Evolutionary conservation across 495 filamentous ascomycete genomes (phyloP).

Genomic region (Neurospora sp.): DNA sequence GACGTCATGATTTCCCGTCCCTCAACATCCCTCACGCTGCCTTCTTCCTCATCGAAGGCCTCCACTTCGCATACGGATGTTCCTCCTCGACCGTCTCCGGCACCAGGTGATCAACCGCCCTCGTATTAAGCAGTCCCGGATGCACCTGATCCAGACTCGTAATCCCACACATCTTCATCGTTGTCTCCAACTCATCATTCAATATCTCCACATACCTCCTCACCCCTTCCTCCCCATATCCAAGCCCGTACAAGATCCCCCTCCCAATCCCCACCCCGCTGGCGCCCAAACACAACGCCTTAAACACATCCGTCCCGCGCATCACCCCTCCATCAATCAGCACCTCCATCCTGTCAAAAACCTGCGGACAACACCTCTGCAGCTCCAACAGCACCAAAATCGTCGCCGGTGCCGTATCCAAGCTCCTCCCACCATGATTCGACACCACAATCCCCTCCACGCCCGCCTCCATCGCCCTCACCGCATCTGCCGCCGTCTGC

Average conservation of each 20-base stretch:
- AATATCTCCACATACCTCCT: conserved; percentile 55
- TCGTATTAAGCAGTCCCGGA: conserved; percentile 60
- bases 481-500: conserved; percentile 51
- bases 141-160: conserved; percentile 60
- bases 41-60: conserved; percentile 7
- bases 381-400: conserved; percentile 56
- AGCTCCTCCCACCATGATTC: conserved; percentile 62
- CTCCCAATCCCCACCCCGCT: conserved; percentile 56
- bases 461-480: conserved; percentile 41
- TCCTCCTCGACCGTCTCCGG: conserved; percentile 34
- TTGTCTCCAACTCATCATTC: conserved; percentile 65
- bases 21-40: not conserved
- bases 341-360: conserved; percentile 54
- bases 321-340: conserved; percentile 58
- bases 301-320: conserved; percentile 58
- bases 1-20: not conserved
- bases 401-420: conserved; percentile 54
- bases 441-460: conserved; percentile 51
- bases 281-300: conserved; percentile 56
- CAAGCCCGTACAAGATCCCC: conserved; percentile 49
- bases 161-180: conserved; percentile 71
- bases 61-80: conserved; percentile 56
- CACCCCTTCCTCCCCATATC: conserved; percentile 68
- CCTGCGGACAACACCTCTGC: conserved; percentile 45
- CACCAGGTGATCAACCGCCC: conserved; percentile 59